Percentiles rank a stretch among this genome's conserved stretches.
Conservation (phyloP, 768 basidiomycete genomes). For the Mycena capillaripes region DNA sequence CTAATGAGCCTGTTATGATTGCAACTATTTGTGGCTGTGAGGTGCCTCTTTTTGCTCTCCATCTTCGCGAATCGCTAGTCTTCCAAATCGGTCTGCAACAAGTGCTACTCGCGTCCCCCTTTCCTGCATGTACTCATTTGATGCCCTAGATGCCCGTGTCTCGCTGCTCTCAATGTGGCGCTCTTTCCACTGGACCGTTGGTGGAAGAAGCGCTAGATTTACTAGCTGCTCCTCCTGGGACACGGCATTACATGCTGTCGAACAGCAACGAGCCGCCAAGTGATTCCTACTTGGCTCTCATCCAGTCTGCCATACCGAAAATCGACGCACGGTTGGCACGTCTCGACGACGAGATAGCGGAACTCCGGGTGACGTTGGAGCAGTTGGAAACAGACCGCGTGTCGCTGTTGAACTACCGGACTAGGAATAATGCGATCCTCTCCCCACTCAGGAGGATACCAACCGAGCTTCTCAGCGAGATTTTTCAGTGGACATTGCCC, state of each 20-base stretch:
- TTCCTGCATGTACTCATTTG: too few species aligned
- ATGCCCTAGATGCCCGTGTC: too few species aligned
- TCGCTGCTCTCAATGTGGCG: too few species aligned
- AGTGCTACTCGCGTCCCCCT: too few species aligned
- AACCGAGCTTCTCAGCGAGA: slow-evolving; percentile 2
- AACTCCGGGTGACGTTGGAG: not conserved
- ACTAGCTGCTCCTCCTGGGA: too few species aligned
- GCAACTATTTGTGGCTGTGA: too few species aligned
- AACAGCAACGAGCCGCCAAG: not conserved
- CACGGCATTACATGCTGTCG: not conserved
- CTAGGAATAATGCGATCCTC: not conserved
- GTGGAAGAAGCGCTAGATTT: too few species aligned
- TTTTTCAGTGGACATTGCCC: slow-evolving; percentile 8
- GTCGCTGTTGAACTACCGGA: not conserved
- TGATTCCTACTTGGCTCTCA: not conserved
- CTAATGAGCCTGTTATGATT: too few species aligned
- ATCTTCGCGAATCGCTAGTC: too few species aligned
- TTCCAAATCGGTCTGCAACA: too few species aligned
- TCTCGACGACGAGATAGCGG: slow-evolving; percentile 1
- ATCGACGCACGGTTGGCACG: not conserved
- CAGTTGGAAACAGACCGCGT: not conserved
- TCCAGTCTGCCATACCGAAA: not conserved
- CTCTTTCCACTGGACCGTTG: too few species aligned
- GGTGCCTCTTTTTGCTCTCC: too few species aligned
- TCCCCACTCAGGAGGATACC: slow-evolving; percentile 19